Evolutionary conservation across 1,284 basidiomycete genomes (phyloP).

Genomic region (Fomitopsis betulina): DNA sequence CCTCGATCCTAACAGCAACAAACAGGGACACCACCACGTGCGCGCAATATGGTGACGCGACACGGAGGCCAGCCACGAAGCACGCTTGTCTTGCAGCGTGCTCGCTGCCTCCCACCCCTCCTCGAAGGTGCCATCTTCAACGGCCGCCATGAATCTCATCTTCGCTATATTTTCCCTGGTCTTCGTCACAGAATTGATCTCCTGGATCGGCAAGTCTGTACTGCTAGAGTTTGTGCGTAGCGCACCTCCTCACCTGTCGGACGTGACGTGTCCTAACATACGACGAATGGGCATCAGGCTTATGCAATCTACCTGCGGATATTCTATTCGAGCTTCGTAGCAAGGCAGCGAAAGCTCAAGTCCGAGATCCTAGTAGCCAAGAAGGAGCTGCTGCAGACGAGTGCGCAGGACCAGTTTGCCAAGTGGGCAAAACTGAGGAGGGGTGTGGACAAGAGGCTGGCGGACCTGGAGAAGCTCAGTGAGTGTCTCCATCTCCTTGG

Average conservation of each 20-base stretch:
- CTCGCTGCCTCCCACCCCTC: not conserved
- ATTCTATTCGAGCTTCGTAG: slow-evolving; percentile 51
- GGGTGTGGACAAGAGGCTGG: slow-evolving; percentile 89
- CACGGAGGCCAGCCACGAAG: not conserved
- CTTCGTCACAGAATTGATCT: slow-evolving; percentile 75
- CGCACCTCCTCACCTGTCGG: not conserved
- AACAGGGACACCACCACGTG: slow-evolving; percentile 10
- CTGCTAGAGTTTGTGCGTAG: slow-evolving; percentile 64
- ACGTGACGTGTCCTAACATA: slow-evolving; percentile 2
- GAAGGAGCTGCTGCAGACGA: slow-evolving; percentile 84
- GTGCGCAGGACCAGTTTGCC: slow-evolving; percentile 96
- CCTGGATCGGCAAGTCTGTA: slow-evolving; percentile 84
- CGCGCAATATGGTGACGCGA: not conserved
- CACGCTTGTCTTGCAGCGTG: not conserved
- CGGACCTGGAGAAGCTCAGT: slow-evolving; percentile 93
- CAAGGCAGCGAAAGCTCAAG: slow-evolving; percentile 67
- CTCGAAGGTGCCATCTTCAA: not conserved
- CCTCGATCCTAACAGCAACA: slow-evolving; percentile 18
- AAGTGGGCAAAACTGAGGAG: slow-evolving; percentile 96
- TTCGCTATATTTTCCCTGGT: slow-evolving; percentile 79
- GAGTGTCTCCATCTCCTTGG: slow-evolving; percentile 31
- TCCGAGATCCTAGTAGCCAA: slow-evolving; percentile 75
- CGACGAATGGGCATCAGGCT: slow-evolving; percentile 37
- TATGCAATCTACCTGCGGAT: slow-evolving; percentile 67
- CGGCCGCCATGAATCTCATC: slow-evolving; percentile 62